These are phyloP conservation scores for Botrytis fabae DNA, from an alignment of 2,329 filamentous ascomycete genomes.

Conservation along the genomic window DNA sequence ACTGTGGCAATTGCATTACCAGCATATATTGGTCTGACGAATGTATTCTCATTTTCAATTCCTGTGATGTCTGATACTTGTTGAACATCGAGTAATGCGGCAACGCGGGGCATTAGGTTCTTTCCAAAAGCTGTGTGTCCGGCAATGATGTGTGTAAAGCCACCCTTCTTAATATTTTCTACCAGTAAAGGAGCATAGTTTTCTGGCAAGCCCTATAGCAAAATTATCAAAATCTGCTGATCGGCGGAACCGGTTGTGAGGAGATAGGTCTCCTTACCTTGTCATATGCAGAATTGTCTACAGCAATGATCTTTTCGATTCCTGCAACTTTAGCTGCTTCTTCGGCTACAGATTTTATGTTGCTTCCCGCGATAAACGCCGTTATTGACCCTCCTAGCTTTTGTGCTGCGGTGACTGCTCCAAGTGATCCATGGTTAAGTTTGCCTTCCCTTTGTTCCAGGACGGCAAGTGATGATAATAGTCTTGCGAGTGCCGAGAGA, in stretches of 20 bases:
- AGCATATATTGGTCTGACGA: conserved; percentile 94
- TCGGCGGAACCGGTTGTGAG: background rate
- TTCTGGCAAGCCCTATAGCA: conserved; percentile 75
- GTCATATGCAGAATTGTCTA: conserved; percentile 89
- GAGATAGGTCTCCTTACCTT: conserved; percentile 57
- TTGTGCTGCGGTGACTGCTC: conserved; percentile 80
- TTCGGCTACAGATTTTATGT: conserved; percentile 72
- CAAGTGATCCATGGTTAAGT: conserved; percentile 78
- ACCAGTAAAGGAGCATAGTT: conserved; percentile 91
- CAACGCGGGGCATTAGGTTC: conserved; percentile 86
- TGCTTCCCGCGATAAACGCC: conserved; percentile 81
- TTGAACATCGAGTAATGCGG: conserved; percentile 87
- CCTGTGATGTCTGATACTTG: conserved; percentile 89
- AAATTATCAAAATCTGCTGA: conserved; percentile 6
- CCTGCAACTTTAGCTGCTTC: conserved; percentile 88
- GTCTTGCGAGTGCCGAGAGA: conserved; percentile 59
- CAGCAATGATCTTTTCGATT: conserved; percentile 84
- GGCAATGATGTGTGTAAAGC: conserved; percentile 87
- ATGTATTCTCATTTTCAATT: conserved; percentile 88
- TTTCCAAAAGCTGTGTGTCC: conserved; percentile 96
- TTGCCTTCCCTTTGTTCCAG: conserved; percentile 91
- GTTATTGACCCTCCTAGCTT: conserved; percentile 85
- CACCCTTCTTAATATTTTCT: conserved; percentile 95
- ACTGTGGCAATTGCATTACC: conserved; percentile 97
- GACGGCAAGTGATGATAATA: conserved; percentile 85